phyloP scores from a whole-genome alignment of 345 rosid genomes.

The Boechera retrofracta region DNA sequence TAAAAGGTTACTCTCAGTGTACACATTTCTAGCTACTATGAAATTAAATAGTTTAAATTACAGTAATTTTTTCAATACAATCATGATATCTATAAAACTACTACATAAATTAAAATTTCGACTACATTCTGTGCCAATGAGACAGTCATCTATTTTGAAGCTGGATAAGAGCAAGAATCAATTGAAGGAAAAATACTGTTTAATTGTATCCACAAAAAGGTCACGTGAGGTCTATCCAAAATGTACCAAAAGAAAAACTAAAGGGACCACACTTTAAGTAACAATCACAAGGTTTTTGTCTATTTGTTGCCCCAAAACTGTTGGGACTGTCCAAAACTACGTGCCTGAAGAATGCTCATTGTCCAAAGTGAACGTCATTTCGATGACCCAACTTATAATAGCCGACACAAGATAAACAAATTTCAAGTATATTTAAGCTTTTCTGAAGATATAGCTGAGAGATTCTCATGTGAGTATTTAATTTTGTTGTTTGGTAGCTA shows the following conservation, averaged over 20 bases:
- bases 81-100: not conserved
- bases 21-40: constrained; percentile 14
- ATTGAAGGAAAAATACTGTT: not conserved
- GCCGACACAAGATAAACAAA: constrained; percentile 42
- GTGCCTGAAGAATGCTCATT: constrained; percentile 34
- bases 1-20: not conserved
- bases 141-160: constrained; percentile 13
- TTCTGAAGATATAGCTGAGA: constrained; percentile 19
- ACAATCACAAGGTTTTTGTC: constrained; percentile 41
- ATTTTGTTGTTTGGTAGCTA: constrained; percentile 42
- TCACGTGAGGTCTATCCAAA: constrained; percentile 41
- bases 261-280: constrained; percentile 35
- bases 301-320: constrained; percentile 34
- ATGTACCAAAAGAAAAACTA: constrained; percentile 21
- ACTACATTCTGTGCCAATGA: not conserved
- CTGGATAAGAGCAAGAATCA: constrained; percentile 30
- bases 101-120: not conserved
- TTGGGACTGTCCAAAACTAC: constrained; percentile 34
- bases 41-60: not conserved
- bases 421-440: constrained; percentile 22
- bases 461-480: constrained; percentile 41
- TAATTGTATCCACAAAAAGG: constrained; percentile 37
- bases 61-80: not conserved
- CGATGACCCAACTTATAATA: constrained; percentile 28
- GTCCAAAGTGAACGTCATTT: constrained; percentile 34